Evolutionary conservation across 345 rosid genomes (phyloP).

Genomic region (Melaleuca alternifolia): DNA sequence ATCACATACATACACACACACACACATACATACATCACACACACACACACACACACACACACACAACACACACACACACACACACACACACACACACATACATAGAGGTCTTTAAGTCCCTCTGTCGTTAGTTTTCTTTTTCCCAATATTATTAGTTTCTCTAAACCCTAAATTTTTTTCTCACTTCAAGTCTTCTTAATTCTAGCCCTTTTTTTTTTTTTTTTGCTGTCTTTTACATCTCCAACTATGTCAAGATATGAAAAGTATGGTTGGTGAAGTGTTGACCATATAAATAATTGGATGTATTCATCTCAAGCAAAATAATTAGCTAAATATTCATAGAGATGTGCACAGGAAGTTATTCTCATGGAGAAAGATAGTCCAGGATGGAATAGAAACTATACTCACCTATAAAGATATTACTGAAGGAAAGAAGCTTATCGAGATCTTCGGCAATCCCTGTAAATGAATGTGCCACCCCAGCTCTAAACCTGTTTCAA

Average conservation of each 20-base stretch:
- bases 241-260: neutral
- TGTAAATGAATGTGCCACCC: slow-evolving; percentile 92
- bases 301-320: neutral
- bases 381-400: neutral
- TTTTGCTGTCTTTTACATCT: neutral
- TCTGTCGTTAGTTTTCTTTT: neutral
- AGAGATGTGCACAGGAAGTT: neutral
- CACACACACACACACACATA: too few relatives aligned
- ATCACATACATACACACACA: too few relatives aligned
- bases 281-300: neutral
- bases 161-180: neutral
- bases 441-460: slow-evolving; percentile 64
- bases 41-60: too few relatives aligned
- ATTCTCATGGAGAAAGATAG: neutral
- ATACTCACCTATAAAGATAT: slow-evolving; percentile 65
- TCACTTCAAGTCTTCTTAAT: neutral
- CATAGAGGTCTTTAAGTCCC: neutral
- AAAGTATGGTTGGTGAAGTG: neutral
- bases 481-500: slow-evolving; percentile 54
- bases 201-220: neutral
- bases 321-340: neutral
- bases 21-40: too few relatives aligned
- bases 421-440: slow-evolving; percentile 64
- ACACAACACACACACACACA: too few relatives aligned
- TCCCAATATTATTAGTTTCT: neutral